These are phyloP conservation scores for Colletotrichum eleusines DNA, from an alignment of 2,329 filamentous ascomycete genomes.

Conservation along the genomic window DNA sequence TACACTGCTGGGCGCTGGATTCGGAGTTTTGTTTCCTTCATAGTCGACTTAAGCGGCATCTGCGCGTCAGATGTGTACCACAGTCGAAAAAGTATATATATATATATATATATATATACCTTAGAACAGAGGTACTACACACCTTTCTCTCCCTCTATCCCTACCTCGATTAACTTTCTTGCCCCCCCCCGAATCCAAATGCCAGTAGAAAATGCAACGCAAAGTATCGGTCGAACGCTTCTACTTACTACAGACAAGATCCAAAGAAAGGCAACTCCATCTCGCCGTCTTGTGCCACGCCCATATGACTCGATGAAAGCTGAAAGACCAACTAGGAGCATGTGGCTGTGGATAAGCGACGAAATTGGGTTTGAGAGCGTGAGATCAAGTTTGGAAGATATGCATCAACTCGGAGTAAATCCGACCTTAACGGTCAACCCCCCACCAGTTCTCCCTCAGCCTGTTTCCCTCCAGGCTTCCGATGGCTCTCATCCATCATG, in stretches of 20 bases:
- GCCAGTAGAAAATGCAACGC: neutral
- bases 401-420: slow-evolving; percentile 21
- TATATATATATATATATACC: slow-evolving; percentile 29
- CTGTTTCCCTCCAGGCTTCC: slow-evolving; percentile 18
- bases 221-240: slow-evolving; percentile 17
- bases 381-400: slow-evolving; percentile 9
- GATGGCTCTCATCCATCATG: slow-evolving; percentile 36
- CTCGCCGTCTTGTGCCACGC: neutral
- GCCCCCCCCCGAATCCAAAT: neutral
- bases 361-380: neutral
- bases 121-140: slow-evolving; percentile 9
- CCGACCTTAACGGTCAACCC: slow-evolving; percentile 13
- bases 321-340: slow-evolving; percentile 35
- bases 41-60: neutral
- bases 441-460: slow-evolving; percentile 5
- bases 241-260: slow-evolving; percentile 21
- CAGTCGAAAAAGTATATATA: neutral
- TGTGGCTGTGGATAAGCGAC: neutral
- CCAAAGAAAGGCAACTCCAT: neutral
- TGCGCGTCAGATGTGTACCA: slow-evolving; percentile 11
- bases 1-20: neutral
- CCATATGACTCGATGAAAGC: slow-evolving; percentile 24
- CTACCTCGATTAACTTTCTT: neutral
- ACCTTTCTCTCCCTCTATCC: neutral
- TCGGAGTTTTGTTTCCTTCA: neutral